Base-by-base conservation (phyloP, 176 grass and related monocot species). In the Triticum urartu region DNA sequence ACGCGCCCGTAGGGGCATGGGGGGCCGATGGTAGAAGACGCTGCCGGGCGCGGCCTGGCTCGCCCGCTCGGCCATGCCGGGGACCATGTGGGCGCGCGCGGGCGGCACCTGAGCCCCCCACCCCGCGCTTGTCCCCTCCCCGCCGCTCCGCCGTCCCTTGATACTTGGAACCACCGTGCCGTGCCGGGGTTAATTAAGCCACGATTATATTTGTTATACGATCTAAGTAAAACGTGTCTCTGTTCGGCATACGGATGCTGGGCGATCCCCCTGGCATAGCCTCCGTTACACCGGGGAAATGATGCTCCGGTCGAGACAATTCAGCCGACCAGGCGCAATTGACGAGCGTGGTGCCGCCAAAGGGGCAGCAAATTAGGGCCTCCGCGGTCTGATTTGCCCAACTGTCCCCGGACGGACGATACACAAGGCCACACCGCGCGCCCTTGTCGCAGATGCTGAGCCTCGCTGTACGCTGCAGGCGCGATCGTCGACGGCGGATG, bases 251-350 rank as follows among this genome's bases (percentile, higher is more conserved):
- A 47, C 21, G 21, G 38, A 43, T 43, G 70, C 25, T 7, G 4
- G 21, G 22, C n/a, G 3, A 68, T 8, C 33, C 34, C 6, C 1
- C 25, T 26, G 65, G 28, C 28, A 17, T 56, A 7, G 17, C 6
- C 52, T 56, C 17, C 17, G 52, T 56, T 20, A 56, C 20, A 7
- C 52, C 52, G 2, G 26, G 25, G 9, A 69, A 12, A 45, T 11
- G 10, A 25, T 60, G 48, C 50, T 1, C 9, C 21, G 25, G 45
- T 80, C 6, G 77, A 33, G 25, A 6, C 32, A 12, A 33, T 7
- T 9, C 36, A 12, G 83, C 72, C 88, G 79, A 86, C 73, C 84
- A 72, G 12, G 35, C 88, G 39, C 54, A 60, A 43, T 64, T 8
- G 64, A 64, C 84, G 88, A 78, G 72, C 52, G n/a, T 1, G 5